Base-by-base conservation (phyloP, 345 rosid species). In the Eucalyptus brandiana region DNA sequence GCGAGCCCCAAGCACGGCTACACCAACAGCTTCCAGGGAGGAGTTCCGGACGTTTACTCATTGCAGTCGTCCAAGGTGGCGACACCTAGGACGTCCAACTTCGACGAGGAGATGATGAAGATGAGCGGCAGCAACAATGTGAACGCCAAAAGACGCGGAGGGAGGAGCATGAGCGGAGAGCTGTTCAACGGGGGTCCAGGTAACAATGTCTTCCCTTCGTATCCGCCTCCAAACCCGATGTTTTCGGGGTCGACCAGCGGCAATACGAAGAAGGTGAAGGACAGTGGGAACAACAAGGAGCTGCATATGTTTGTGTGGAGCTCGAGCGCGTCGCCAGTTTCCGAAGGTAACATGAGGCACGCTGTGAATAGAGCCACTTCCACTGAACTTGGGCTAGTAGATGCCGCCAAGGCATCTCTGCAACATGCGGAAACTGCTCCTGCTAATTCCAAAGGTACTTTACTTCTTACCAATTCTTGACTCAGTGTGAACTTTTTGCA, bases 221-320 rank as follows among this genome's bases (percentile, higher is more conserved):
- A 95, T 60, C 96, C 97, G 7, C 96, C 96, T 13, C 96, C 97
- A 47, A 94, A 95, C 89, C 97, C 97, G 11, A 93, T 93, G 94
- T 95, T 95, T 91, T 92, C 96, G 34, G 96, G 96, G 50, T 92
- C 97, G 21, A 92, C 93, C 8, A 92, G 96, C 51, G 93, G 92
- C 80, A 86, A 88, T 86, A 87, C 49, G 12, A 87, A 90, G 50
- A 89, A 87, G 69, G 91, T 88, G 93, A 94, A 94, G 90, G 94
- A 93, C 60, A 90, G 81, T 19, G 87, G 90, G 67, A 87, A 83
- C 21, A 90, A 89, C 83, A 95, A 96, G 90, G 98, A 96, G 91
- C 94, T 94, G 58, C 96, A 96, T 91, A 94, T 96, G 99, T 96
- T 95, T 12, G 97, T 94, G 42, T 96, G 99, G 99, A 96, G 97